Evolutionary conservation across 495 filamentous ascomycete species (phyloP).

Genomic region (Penicillium daleae): DNA sequence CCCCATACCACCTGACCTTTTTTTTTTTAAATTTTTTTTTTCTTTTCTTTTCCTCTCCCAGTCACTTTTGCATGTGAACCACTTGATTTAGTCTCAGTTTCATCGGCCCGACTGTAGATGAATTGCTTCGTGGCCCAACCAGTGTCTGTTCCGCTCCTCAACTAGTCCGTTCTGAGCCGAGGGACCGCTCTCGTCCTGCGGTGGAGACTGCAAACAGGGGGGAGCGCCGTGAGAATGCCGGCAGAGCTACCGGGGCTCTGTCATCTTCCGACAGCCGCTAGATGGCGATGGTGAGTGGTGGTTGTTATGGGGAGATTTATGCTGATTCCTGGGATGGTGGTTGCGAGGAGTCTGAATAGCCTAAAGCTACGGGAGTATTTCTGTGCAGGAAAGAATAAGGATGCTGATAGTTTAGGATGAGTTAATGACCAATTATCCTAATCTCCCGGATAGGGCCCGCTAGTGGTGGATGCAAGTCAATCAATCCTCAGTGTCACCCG

Average conservation of each 20-base stretch:
- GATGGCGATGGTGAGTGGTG: not conserved
- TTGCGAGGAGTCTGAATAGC: not conserved
- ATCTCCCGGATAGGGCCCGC: not conserved
- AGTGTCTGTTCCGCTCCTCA: not conserved
- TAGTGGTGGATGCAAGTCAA: not conserved
- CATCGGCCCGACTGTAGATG: constrained; percentile 23
- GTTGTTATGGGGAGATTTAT: not conserved
- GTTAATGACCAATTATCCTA: not conserved
- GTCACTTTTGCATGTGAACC: constrained; percentile 19
- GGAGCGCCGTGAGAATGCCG: constrained; percentile 7
- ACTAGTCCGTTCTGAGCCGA: constrained; percentile 22
- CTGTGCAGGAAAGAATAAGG: not conserved
- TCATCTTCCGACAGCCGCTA: not conserved
- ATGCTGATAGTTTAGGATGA: not conserved
- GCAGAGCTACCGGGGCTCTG: constrained; percentile 6
- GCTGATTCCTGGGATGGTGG: not conserved
- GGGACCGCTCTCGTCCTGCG: constrained; percentile 11
- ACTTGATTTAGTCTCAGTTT: not conserved
- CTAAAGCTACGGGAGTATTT: not conserved
- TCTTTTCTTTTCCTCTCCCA: not conserved
- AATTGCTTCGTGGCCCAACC: constrained; percentile 20
- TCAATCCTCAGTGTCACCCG: too few relatives aligned
- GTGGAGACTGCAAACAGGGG: constrained; percentile 25
- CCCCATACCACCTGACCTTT: not conserved
- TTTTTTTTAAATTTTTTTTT: not conserved